These are phyloP conservation scores for Termitomyces sp. DNA, from an alignment of 768 basidiomycete genomes.

Conservation along the genomic window DNA sequence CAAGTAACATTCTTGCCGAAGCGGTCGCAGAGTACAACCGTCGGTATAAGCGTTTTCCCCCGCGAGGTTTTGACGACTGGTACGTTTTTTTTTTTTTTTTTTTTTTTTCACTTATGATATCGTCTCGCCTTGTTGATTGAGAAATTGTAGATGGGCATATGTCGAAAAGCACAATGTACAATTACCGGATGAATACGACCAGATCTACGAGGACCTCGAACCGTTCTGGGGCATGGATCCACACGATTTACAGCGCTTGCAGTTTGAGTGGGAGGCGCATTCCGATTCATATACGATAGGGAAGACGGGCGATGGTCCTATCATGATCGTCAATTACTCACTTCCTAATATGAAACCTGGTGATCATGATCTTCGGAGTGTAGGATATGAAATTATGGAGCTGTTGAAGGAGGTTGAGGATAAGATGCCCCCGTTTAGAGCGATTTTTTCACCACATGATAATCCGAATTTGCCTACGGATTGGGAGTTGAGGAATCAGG, in stretches of 20 bases:
- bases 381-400: conserved; percentile 28
- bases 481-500: conserved; percentile 28
- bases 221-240: conserved; percentile 72
- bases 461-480: conserved; percentile 37
- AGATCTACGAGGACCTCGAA: conserved; percentile 67
- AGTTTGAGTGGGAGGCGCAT: conserved; percentile 33
- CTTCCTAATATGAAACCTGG: conserved; percentile 18
- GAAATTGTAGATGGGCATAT: conserved; percentile 36
- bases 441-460: conserved; percentile 47
- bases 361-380: conserved; percentile 21
- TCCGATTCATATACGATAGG: conserved; percentile 36
- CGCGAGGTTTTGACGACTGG: conserved; percentile 68
- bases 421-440: conserved; percentile 42
- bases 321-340: conserved; percentile 27
- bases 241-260: conserved; percentile 28
- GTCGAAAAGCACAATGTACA: conserved; percentile 61
- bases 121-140: background rate
- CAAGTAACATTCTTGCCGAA: conserved; percentile 71
- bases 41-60: conserved; percentile 72
- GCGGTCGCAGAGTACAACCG: conserved; percentile 76
- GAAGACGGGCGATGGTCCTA: conserved; percentile 22
- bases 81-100: too few species aligned
- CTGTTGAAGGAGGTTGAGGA: conserved; percentile 37
- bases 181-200: conserved; percentile 83
- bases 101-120: background rate